phyloP scores from a whole-genome alignment of 2,329 filamentous ascomycete genomes.

The Ophiobolus disseminans region DNA sequence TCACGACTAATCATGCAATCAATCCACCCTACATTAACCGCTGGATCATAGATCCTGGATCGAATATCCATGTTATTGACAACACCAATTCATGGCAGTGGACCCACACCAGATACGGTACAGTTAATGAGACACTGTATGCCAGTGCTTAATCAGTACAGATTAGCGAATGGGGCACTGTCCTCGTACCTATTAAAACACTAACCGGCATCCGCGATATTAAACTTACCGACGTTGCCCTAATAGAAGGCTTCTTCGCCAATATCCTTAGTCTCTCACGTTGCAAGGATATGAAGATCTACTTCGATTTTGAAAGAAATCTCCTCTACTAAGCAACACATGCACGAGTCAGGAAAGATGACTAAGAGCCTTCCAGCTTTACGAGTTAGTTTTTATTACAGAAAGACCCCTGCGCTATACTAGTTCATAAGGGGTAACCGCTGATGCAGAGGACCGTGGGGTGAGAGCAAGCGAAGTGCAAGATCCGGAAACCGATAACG shows the following conservation, averaged over 20 bases:
- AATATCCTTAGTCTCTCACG: conserved; percentile 5
- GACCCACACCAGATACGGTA: not conserved
- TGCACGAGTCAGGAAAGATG: not conserved
- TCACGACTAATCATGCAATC: not conserved
- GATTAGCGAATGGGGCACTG: not conserved
- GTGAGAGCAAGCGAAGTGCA: too few relatives aligned
- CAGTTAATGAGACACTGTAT: not conserved
- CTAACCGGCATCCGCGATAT: not conserved
- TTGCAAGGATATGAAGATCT: conserved; percentile 1
- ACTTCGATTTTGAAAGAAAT: conserved; percentile 8
- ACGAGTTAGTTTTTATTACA: too few relatives aligned
- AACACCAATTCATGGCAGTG: conserved; percentile 3
- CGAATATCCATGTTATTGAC: conserved; percentile 3
- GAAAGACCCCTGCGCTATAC: too few relatives aligned
- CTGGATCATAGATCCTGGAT: conserved; percentile 12
- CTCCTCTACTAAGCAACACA: not conserved
- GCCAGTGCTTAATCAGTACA: not conserved
- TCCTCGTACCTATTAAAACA: not conserved
- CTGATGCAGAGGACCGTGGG: too few relatives aligned
- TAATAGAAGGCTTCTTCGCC: conserved; percentile 6
- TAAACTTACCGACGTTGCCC: conserved; percentile 2
- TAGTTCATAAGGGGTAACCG: too few relatives aligned
- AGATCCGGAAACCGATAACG: too few relatives aligned
- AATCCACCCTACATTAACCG: conserved; percentile 1
- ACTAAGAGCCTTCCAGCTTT: too few relatives aligned